Base-by-base conservation (phyloP, 805 yeast species). In the Candida bentonensis region DNA sequence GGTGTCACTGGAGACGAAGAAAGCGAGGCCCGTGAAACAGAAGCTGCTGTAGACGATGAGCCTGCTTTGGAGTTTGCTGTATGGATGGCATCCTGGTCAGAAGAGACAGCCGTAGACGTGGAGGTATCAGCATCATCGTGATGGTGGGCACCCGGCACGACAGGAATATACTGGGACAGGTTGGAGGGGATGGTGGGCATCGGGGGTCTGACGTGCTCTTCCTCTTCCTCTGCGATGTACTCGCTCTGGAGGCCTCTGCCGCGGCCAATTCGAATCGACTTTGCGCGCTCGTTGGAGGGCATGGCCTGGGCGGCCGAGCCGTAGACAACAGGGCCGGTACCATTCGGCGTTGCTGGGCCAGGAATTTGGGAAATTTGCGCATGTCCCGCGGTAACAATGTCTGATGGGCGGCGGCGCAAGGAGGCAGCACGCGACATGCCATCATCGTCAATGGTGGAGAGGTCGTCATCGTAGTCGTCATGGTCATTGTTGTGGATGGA, bases 401-500 rank as follows among this genome's bases (percentile, higher is more conserved):
- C n/a, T 11, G 36, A 30, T n/a, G 36, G 36, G 7, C 36, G 13
- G 11, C 36, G 36, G 20, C 20, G 13, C 20, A 30, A 9, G 17
- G 36, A 30, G 17, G 7, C n/a, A 17, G 5, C n/a, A 5, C 36
- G 36, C 7, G 36, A 30, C 13, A 15, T 15, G 13, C 17, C 36
- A 5, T 30, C 36, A 5, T 30, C 36, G 36, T 30, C 36, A 15
- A 30, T 30, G 7, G 36, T 30, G 20, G 20, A 13, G 36, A 30
- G 20, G n/a, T 30, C 36, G 36, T 30, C 36, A 15, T 30, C 13
- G 17, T 30, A 9, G 7, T 30, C 36, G 36, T 30, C 36, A 11
- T 30, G 17, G 13, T 30, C 36, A 30, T 13, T 39, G 23, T 42
- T 34, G 44, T 43, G 40, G 22, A 76, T 72, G 44, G 70, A 70